These are phyloP conservation scores for Candida morakotiae DNA, from an alignment of 805 yeast genomes.

Conservation along the genomic window DNA sequence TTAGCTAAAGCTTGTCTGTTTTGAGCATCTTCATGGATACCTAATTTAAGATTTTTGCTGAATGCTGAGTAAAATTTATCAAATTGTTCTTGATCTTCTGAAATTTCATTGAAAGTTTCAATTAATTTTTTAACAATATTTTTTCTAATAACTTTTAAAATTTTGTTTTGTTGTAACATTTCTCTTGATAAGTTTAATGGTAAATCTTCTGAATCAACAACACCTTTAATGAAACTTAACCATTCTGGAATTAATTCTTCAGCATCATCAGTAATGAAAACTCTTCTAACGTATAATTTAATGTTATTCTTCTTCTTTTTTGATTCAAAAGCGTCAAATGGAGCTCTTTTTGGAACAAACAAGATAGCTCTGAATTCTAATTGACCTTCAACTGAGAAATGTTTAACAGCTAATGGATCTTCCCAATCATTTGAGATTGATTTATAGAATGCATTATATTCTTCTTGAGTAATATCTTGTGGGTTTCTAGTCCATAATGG, in stretches of 20 bases:
- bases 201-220: conserved; percentile 98
- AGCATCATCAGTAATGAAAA: conserved; percentile 98
- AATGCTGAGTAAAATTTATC: conserved; percentile 98
- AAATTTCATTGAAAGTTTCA: conserved; percentile 98
- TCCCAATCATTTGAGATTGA: conserved; percentile 99
- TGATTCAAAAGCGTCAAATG: conserved; percentile 95
- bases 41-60: conserved; percentile 97
- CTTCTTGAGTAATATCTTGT: conserved; percentile 94
- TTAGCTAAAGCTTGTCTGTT: conserved; percentile 95
- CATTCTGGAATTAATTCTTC: conserved; percentile 99
- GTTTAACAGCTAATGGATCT: conserved; percentile 99
- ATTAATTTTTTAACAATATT: conserved; percentile 97
- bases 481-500: conserved; percentile 99
- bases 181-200: conserved; percentile 99
- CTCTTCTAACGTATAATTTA: conserved; percentile 98
- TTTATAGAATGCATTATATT: conserved; percentile 98
- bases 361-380: conserved; percentile 97
- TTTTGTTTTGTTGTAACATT: conserved; percentile 99
- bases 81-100: conserved; percentile 98
- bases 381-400: conserved; percentile 99
- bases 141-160: conserved; percentile 98
- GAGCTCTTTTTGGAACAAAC: conserved; percentile 98
- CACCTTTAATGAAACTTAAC: conserved; percentile 97
- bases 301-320: conserved; percentile 99
- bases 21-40: conserved; percentile 98